Evolutionary conservation across 768 basidiomycete genomes (phyloP).

Genomic region (Gyrodon lividus): DNA sequence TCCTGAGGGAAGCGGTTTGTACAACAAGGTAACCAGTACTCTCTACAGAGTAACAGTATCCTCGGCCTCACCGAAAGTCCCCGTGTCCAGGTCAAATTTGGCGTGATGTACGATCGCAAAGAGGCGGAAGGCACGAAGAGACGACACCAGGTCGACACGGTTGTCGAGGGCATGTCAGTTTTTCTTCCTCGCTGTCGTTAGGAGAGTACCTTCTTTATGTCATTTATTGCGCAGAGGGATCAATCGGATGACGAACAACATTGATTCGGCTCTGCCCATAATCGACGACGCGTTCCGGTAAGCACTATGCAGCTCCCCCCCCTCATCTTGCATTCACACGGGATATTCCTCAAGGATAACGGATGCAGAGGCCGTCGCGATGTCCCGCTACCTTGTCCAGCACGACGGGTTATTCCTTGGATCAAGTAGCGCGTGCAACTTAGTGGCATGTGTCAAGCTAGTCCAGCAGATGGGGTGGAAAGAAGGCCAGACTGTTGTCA

Average conservation of each 20-base stretch:
- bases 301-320: slow-evolving; percentile 4
- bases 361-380: slow-evolving; percentile 91
- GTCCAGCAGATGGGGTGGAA: slow-evolving; percentile 68
- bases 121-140: slow-evolving; percentile 94
- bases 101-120: slow-evolving; percentile 92
- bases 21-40: slow-evolving; percentile 68
- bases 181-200: background rate
- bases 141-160: slow-evolving; percentile 92
- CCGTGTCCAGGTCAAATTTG: slow-evolving; percentile 66
- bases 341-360: slow-evolving; percentile 65
- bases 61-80: background rate
- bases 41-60: background rate
- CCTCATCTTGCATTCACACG: background rate
- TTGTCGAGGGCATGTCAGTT: slow-evolving; percentile 87
- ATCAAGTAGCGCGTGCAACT: slow-evolving; percentile 93
- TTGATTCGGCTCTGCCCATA: slow-evolving; percentile 78
- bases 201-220: background rate
- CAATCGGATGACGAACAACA: slow-evolving; percentile 89
- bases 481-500: slow-evolving; percentile 73
- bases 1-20: slow-evolving; percentile 92
- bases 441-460: slow-evolving; percentile 87
- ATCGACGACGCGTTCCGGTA: slow-evolving; percentile 90
- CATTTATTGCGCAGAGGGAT: slow-evolving; percentile 60
- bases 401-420: slow-evolving; percentile 94
- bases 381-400: slow-evolving; percentile 90